Evolutionary conservation across 148 eudicot species (phyloP), one percentile per base, ranked within the genome.

Genomic region (Vaccinium macrocarpon): DNA sequence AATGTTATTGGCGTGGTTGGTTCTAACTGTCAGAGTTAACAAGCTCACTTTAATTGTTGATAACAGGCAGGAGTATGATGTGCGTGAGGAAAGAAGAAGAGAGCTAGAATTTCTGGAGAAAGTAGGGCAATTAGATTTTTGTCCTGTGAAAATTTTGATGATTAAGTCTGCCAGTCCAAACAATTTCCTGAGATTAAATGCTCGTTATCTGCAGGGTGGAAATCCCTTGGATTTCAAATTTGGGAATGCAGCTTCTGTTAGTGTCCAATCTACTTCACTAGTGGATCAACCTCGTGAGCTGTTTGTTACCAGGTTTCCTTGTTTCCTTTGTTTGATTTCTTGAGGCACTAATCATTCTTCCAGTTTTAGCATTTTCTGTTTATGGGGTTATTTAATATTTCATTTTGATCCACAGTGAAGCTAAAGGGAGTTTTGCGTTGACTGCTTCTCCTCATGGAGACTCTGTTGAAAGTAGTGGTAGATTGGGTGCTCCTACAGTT

Each of bases 401-500:
- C 48, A 57, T 78, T 73, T 29, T 82, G 19, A 81, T 59, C 68
- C 86, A 48, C 92, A 97, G 99, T 88, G 98, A 97, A 90, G 95
- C 93, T 88, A 97, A 92, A 90, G 98, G 95, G 84, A 94, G 95
- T 88, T 93, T 93, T 92, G 93, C 96, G 16, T 82, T 90, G 83
- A 87, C 99, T 81, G 93, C 98, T 80, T 97, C 99, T 59, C 93
- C 99, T 84, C 94, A 78, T 84, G 97, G 98, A 84, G 99, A 97
- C 90, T 95, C 99, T 71, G 95, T 95, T 75, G 98, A 94, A 88
- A 97, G 99, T 88, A 95, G 98, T 90, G 99, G 98, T 72, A 87
- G 98, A 89, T 91, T 87, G 79, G 97, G 92, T 77, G 88, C 87
- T 76, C 87, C 90, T 88, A 81, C 88, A 52, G 87, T 84, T 70